These are phyloP conservation scores for Phaeosphaeriaceae sp. DNA, from an alignment of 2,329 filamentous ascomycete genomes.

Conservation along the genomic window DNA sequence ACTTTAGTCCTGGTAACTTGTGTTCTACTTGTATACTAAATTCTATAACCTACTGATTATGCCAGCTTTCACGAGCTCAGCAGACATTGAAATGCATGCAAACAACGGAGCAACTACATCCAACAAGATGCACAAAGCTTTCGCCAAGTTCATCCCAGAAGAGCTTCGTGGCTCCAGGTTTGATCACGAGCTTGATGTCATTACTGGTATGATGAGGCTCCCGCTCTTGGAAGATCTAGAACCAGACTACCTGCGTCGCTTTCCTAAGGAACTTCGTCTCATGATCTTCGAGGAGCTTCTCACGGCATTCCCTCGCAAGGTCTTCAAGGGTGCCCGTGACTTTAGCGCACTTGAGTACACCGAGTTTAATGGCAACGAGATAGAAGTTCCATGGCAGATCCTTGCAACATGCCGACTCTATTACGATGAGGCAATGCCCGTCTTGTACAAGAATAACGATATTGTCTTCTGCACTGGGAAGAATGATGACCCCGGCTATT, in stretches of 20 bases:
- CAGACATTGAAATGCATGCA: too few relatives aligned
- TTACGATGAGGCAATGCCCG: slow-evolving; percentile 19
- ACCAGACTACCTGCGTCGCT: slow-evolving; percentile 1
- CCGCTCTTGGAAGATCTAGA: background rate
- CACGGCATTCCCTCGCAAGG: slow-evolving; percentile 5
- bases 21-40: too few relatives aligned
- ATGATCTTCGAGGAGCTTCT: slow-evolving; percentile 28
- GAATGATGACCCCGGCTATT: slow-evolving; percentile 14
- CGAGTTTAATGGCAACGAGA: slow-evolving; percentile 13
- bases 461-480: slow-evolving; percentile 25
- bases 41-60: too few relatives aligned
- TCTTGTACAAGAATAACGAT: slow-evolving; percentile 23
- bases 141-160: too few relatives aligned
- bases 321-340: slow-evolving; percentile 16
- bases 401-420: slow-evolving; percentile 25
- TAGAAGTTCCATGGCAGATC: slow-evolving; percentile 21
- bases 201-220: too few relatives aligned
- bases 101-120: too few relatives aligned
- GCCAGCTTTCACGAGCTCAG: too few relatives aligned
- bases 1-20: too few relatives aligned
- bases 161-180: too few relatives aligned
- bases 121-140: too few relatives aligned
- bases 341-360: slow-evolving; percentile 16
- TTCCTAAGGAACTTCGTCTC: slow-evolving; percentile 24
- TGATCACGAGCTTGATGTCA: too few relatives aligned